Evolutionary conservation across 768 basidiomycete species (phyloP).

Genomic region (Lactarius sanguifluus): DNA sequence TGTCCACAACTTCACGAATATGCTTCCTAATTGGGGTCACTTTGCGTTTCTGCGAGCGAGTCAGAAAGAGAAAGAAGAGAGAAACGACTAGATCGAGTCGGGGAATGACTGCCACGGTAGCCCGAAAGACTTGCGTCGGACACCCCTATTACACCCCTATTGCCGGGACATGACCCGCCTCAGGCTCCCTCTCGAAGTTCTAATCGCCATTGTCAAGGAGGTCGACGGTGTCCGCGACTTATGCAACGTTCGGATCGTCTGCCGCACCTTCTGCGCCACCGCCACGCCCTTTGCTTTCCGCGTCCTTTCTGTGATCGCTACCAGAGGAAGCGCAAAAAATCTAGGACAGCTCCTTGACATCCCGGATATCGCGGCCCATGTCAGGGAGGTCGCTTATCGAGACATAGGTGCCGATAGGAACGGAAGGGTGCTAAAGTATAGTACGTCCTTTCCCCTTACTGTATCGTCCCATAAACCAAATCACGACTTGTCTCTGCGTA

Average conservation of each 20-base stretch:
- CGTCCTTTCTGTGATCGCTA: not conserved
- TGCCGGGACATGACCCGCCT: too few species aligned
- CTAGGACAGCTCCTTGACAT: not conserved
- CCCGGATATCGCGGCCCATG: not conserved
- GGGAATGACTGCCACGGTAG: too few species aligned
- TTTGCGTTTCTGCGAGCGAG: too few species aligned
- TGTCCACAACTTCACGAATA: too few species aligned
- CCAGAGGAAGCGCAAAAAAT: not conserved
- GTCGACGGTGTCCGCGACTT: not conserved
- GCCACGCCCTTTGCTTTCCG: conserved; percentile 12
- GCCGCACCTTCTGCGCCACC: not conserved
- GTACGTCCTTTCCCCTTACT: not conserved
- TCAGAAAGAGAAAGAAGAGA: too few species aligned
- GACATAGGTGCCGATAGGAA: not conserved
- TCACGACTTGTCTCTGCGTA: not conserved
- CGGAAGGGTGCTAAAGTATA: not conserved
- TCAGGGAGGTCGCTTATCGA: conserved; percentile 1
- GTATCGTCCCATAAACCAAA: not conserved
- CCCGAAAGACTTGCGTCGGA: too few species aligned
- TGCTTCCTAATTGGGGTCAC: too few species aligned
- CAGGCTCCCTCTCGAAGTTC: not conserved
- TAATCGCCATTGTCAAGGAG: not conserved
- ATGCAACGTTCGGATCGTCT: not conserved
- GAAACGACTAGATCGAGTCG: too few species aligned
- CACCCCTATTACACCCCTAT: too few species aligned